Base-by-base conservation (phyloP, 2,329 filamentous ascomycete genomes). In the Ophiostoma ulmi region DNA sequence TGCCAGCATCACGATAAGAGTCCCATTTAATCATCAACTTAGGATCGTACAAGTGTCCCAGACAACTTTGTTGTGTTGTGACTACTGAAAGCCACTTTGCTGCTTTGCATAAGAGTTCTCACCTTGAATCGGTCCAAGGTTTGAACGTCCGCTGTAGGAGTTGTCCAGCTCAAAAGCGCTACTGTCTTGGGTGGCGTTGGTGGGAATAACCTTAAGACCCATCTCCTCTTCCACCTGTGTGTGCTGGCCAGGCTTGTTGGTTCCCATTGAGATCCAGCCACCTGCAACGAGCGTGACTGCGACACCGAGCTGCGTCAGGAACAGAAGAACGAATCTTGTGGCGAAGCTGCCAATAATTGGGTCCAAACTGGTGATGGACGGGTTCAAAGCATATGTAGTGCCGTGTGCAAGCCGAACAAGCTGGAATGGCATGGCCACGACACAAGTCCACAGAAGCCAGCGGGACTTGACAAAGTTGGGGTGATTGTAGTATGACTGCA, bases 271-370 rank as follows among this genome's bases (percentile, higher is more conserved):
- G 13, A 35, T 35, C 26, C 26, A 35, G 26, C 58, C 58, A 35
- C 58, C 58, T 2, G 26, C 58, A 63, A 63, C 22, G 6, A 63
- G 22, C 4, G 58, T 20, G 26, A 63, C 17, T 58, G 22, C 11
- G 17, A 36, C 26, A 20, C 58, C 17, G 5, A 58, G 13, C 58
- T 63, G 26, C 14, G 35, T 26, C 58, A 63, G 26, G 26, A 63
- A 35, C 11, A 63, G 26, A 1, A 76, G 72, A 4, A 76, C 20
- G 3, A 76, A 69, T n/a, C 73, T 72, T 22, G 73, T 74, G 1
- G 72, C 71, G 39, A 76, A 76, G 41, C 69, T 73, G 10, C 75
- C 75, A 68, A 73, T 73, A 17, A 75, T 70, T 1, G 75, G 75
- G 63, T 75, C 75, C 5, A 75, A 72, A 20, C 71, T 71, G 13